Evolutionary conservation across 495 filamentous ascomycete genomes (phyloP), one percentile per base, ranked within the genome.

Genomic region (Aspergillus baeticus): DNA sequence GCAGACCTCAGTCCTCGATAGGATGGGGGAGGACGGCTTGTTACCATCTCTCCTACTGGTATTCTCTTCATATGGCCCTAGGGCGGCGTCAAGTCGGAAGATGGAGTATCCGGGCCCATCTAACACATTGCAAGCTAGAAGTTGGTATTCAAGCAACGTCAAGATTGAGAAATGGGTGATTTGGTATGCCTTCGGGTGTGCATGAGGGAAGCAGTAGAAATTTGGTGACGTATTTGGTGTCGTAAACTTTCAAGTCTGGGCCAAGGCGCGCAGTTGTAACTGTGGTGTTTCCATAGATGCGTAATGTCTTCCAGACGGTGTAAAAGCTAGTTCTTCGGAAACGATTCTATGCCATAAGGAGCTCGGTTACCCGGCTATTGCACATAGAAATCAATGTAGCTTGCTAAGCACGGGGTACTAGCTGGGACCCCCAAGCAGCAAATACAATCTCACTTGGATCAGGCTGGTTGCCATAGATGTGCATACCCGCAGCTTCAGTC

Each of bases 401-500:
- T 35, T 21, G 36, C 37, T 10, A 26, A 26, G 22, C 11, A 46
- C 39, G 33, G 26, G 41, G 33, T 44, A 17, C 29, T 41, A 21
- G 18, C 23, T 42, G 44, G 2, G 23, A 43, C 15, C 17, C 6
- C 38, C 26, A 26, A 44, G 14, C 18, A 2, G 37, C 15, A 17
- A 37, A 38, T 29, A 44, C 31, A 42, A 11, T 38, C 22, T 44
- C 23, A 50, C 3, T 14, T 5, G 31, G 22, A 39, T 43, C 21
- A 21, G 18, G 22, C 3, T 2, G 15, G 17, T n/a, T 42, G 39
- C 22, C 41, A 34, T 18, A 41, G n/a, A 42, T 38, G 7, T 14
- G 38, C 10, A 13, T 2, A 0, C 5, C 20, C 14, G 37, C 13
- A n/a, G 20, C 44, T 26, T 87, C 81, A 97, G 70, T 98, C 94